A percentile compares a stretch with the other conserved stretches of the same genome.
Evolutionary conservation across 2,329 filamentous ascomycete genomes (phyloP).

Genomic region (Penicillium sp.): DNA sequence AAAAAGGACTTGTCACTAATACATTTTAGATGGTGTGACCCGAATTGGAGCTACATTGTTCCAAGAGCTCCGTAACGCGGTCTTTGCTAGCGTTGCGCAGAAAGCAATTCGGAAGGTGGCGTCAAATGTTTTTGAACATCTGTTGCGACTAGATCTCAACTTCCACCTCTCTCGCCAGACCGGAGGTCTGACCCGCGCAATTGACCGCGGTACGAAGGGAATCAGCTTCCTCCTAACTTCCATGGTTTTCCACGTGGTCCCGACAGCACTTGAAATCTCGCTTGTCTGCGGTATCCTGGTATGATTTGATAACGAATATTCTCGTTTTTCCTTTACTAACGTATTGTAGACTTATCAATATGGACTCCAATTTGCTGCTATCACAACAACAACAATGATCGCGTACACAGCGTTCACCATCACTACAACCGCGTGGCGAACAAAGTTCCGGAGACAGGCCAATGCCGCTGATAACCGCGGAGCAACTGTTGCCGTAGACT

Average conservation of each 20-base stretch:
- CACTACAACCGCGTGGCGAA: conserved; percentile 92
- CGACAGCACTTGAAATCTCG: conserved; percentile 87
- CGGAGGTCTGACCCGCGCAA: conserved; percentile 86
- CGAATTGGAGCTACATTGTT: conserved; percentile 86
- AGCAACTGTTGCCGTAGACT: conserved; percentile 93
- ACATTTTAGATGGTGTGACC: conserved; percentile 68
- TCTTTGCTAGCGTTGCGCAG: conserved; percentile 95
- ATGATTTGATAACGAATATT: conserved; percentile 20
- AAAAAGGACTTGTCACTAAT: background rate
- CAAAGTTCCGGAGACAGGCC: conserved; percentile 90
- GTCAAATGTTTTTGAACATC: conserved; percentile 85
- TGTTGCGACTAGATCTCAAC: conserved; percentile 83
- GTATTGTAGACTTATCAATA: conserved; percentile 77
- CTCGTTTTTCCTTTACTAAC: conserved; percentile 13
- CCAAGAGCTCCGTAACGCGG: conserved; percentile 90
- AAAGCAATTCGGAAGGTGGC: conserved; percentile 93
- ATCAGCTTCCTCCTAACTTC: conserved; percentile 96
- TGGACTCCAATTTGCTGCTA: conserved; percentile 83
- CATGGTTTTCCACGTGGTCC: conserved; percentile 97
- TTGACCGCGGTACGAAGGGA: conserved; percentile 95
- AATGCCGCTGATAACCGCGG: conserved; percentile 96
- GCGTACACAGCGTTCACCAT: conserved; percentile 97
- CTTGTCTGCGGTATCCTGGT: conserved; percentile 92
- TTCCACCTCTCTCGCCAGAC: conserved; percentile 96
- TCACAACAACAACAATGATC: conserved; percentile 87